A percentile compares a stretch with the other conserved stretches of the same genome.
phyloP scores from a whole-genome alignment of 2,329 filamentous ascomycete species.

The Epicoccum sorghinum region DNA sequence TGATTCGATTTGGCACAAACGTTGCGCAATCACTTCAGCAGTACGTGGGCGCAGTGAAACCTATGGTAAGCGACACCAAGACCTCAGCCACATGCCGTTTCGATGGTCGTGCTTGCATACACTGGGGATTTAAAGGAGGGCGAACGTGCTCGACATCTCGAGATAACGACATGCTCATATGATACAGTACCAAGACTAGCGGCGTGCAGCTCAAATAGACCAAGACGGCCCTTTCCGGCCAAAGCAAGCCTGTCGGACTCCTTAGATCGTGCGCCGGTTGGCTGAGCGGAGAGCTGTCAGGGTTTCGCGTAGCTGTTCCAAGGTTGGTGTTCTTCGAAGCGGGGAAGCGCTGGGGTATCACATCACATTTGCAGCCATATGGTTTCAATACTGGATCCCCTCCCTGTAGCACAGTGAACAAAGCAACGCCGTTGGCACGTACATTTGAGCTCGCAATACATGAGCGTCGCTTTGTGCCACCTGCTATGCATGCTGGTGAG shows the following conservation, averaged over 20 bases:
- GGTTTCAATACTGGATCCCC: not conserved
- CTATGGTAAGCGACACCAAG: not conserved
- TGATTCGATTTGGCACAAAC: constrained; percentile 15
- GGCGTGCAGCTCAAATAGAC: constrained; percentile 20
- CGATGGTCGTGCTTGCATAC: constrained; percentile 6
- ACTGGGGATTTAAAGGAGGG: not conserved
- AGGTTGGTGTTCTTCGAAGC: constrained; percentile 27
- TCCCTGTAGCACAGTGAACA: not conserved
- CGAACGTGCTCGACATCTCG: constrained; percentile 5
- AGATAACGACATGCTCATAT: constrained; percentile 22
- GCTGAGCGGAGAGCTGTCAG: constrained; percentile 19
- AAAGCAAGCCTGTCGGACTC: constrained; percentile 11
- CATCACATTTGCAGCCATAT: constrained; percentile 4
- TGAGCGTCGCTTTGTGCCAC: not conserved
- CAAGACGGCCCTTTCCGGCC: constrained; percentile 19
- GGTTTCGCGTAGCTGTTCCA: constrained; percentile 22
- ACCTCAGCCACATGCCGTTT: constrained; percentile 1
- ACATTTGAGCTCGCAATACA: not conserved
- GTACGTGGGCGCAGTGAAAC: not conserved
- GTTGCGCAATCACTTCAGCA: constrained; percentile 16
- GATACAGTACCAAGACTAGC: constrained; percentile 23
- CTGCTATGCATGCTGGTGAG: not conserved
- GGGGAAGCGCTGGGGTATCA: constrained; percentile 19
- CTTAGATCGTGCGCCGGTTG: constrained; percentile 16
- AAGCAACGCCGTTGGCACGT: not conserved